Base-by-base conservation (phyloP, 1,284 basidiomycete species). In the Spongiforma sp. region DNA sequence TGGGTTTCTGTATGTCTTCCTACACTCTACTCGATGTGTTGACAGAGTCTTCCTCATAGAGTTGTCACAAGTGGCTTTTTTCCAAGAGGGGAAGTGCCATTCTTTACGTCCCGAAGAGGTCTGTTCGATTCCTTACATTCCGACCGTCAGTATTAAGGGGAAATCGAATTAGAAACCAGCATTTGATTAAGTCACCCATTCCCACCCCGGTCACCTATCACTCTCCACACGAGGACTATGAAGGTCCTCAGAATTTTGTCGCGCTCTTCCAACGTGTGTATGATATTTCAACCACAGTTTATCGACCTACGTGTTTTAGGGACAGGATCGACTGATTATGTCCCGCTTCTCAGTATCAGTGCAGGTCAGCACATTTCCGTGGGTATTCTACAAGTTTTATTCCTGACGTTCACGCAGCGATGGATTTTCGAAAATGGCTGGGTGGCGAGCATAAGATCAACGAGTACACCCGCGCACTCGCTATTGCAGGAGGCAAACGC, bases 41-140 rank as follows among this genome's bases (percentile, higher is more conserved):
- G 50, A 46, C 61, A 12, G 30, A 36, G 12, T 61, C 9, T 56
- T 36, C 8, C 43, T 4, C 3, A 36, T 59, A 89, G 86, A 94
- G 94, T 73, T 90, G 89, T 68, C 92, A 95, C 79, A 96, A 95
- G 75, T 95, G 94, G 94, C 78, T 95, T 4, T 88, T 81, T 68
- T 85, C 87, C 8, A 93, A 94, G 73, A 84, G 94, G 10, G 83
- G 86, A 11, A 88, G 85, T 60, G 90, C 93, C 0, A 79, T 92
- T 17, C 79, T 96, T 32, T 96, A 96, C 75, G 89, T 93, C 4
- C 90, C 94, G 0, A 83, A 84, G 68, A 81, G 91, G 93, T 92
- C 63, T 57, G 81, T 68, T 52, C 2, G 17, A 24, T 17, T 50
- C 34, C 24, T 39, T 15, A 52, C 32, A 48, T 57, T 30, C 54